Evolutionary conservation across 2,329 filamentous ascomycete genomes (phyloP).

Genomic region (Aspergillus puulaauensis): DNA sequence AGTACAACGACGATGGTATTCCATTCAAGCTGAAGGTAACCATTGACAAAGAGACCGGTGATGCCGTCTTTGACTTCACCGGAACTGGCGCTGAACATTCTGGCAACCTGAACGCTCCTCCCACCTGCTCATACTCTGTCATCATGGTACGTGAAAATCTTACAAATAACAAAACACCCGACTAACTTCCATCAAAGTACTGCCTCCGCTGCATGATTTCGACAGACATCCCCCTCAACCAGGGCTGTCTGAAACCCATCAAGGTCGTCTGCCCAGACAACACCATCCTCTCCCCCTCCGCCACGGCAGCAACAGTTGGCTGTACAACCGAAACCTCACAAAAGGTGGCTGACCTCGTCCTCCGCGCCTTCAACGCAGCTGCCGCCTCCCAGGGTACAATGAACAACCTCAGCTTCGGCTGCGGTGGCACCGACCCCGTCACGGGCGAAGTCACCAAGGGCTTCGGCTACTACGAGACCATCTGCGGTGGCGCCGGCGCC

Average conservation of each 20-base stretch:
- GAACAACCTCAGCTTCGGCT: constrained; percentile 84
- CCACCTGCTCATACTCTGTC: constrained; percentile 77
- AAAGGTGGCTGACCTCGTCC: constrained; percentile 77
- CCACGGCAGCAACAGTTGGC: constrained; percentile 76
- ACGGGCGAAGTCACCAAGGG: constrained; percentile 61
- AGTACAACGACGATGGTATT: constrained; percentile 85
- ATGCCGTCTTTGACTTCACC: constrained; percentile 74
- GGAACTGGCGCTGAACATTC: constrained; percentile 80
- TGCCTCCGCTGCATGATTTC: constrained; percentile 79
- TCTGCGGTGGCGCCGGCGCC: constrained; percentile 76
- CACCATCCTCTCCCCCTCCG: constrained; percentile 71
- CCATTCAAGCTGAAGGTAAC: constrained; percentile 73
- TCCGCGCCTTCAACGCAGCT: constrained; percentile 76
- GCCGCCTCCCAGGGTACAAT: constrained; percentile 78
- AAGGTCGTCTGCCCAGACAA: constrained; percentile 68
- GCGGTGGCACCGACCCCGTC: constrained; percentile 64
- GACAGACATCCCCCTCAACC: constrained; percentile 81
- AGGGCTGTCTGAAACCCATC: constrained; percentile 78
- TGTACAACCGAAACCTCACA: constrained; percentile 79
- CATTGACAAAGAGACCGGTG: constrained; percentile 71
- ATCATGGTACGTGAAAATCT: constrained; percentile 56
- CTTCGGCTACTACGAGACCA: constrained; percentile 87
- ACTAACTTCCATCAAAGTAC: constrained; percentile 48
- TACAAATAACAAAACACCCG: constrained; percentile 1
- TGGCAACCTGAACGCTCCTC: constrained; percentile 76